These are phyloP conservation scores for Talaromyces sp. DNA, from an alignment of 2,329 filamentous ascomycete genomes.

Conservation along the genomic window DNA sequence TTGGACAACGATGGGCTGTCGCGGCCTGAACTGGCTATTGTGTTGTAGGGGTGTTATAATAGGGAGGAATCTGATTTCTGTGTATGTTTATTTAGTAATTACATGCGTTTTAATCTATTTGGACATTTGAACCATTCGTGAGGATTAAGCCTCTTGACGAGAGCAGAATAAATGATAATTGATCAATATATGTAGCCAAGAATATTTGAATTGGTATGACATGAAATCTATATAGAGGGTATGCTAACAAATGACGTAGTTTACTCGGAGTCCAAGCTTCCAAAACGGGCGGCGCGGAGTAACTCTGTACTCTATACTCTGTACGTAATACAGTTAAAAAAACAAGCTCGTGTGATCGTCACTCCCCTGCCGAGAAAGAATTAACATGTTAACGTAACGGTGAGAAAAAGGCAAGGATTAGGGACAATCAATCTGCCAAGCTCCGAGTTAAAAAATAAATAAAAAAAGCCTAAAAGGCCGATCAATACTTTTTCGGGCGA, in stretches of 20 bases:
- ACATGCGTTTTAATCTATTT: background rate
- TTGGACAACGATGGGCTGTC: constrained; percentile 75
- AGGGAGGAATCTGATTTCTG: background rate
- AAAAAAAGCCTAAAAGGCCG: background rate
- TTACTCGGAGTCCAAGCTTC: too few species aligned
- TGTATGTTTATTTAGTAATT: constrained; percentile 13
- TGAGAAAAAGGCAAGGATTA: background rate
- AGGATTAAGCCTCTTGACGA: background rate
- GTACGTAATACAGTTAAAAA: background rate
- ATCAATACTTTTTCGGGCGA: background rate
- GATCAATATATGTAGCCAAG: too few species aligned
- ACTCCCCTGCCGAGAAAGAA: background rate
- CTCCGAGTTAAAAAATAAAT: background rate
- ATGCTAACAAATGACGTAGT: too few species aligned
- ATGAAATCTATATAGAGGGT: too few species aligned
- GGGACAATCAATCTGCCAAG: background rate
- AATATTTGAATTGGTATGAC: too few species aligned
- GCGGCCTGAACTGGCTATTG: constrained; percentile 75
- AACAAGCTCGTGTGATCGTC: background rate
- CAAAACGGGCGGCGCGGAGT: background rate
- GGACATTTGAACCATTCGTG: background rate
- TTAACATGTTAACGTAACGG: background rate
- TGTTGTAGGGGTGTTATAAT: constrained; percentile 55
- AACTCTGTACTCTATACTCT: background rate
- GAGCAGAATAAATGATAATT: too few species aligned